Conservation (phyloP, 139 green algal species). For the Picochlorum sp. region DNA sequence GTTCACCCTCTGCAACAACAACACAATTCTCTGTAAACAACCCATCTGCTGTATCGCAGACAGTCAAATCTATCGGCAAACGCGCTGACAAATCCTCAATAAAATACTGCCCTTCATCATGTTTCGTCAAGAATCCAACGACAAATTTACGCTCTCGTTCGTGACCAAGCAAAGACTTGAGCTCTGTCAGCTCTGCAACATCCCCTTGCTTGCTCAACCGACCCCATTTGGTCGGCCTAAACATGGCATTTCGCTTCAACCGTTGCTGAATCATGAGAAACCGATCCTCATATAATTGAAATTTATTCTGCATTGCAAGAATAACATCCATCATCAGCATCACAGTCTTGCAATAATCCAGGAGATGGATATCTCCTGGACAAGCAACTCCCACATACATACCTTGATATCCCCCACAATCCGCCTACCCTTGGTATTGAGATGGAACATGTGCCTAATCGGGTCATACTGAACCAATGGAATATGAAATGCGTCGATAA, state of each 20-base stretch:
- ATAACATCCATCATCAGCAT: slow-evolving; percentile 19
- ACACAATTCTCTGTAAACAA: slow-evolving; percentile 85
- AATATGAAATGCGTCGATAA: slow-evolving; percentile 48
- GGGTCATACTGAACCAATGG: slow-evolving; percentile 53
- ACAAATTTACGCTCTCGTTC: slow-evolving; percentile 50
- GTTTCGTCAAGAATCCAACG: slow-evolving; percentile 68
- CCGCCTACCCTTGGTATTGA: background rate
- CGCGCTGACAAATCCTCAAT: slow-evolving; percentile 71
- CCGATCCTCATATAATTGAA: slow-evolving; percentile 56
- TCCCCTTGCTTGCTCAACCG: background rate
- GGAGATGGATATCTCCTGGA: too few species aligned
- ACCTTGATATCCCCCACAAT: slow-evolving; percentile 38
- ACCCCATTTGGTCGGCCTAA: slow-evolving; percentile 31
- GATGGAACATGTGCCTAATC: slow-evolving; percentile 40
- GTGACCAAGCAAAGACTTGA: slow-evolving; percentile 63
- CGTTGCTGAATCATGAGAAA: slow-evolving; percentile 64
- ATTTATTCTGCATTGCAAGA: slow-evolving; percentile 49
- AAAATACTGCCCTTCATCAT: slow-evolving; percentile 58
- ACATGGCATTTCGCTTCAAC: slow-evolving; percentile 51
- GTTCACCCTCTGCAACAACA: slow-evolving; percentile 71
- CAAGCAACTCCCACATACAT: background rate
- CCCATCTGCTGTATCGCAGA: slow-evolving; percentile 45
- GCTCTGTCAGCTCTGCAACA: slow-evolving; percentile 57
- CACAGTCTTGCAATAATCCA: background rate
- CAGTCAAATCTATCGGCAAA: slow-evolving; percentile 67